Percentiles rank a stretch among this genome's conserved stretches.
These are phyloP conservation scores for Leersia perrieri DNA, from an alignment of 176 grass and related monocot species.

Conservation along the genomic window DNA sequence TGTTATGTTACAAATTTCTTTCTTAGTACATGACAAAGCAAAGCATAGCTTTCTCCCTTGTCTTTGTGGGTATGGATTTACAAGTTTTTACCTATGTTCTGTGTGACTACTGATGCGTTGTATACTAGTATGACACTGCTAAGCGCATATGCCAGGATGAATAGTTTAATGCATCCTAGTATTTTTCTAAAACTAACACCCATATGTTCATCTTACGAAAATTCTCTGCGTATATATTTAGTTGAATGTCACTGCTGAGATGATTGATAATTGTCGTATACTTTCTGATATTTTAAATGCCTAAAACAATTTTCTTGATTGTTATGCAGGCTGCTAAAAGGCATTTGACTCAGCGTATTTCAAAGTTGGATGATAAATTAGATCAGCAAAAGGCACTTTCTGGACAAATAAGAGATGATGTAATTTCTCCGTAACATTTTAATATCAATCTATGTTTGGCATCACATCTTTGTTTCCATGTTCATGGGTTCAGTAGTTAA, in stretches of 20 bases:
- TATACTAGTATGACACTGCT: background rate
- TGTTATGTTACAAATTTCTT: background rate
- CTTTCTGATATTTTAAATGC: background rate
- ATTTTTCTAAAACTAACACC: background rate
- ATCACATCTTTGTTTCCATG: constrained; percentile 15
- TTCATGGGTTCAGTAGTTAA: background rate
- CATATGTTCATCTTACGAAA: background rate
- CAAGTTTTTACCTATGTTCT: background rate
- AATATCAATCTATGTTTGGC: constrained; percentile 6
- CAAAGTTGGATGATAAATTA: constrained; percentile 94
- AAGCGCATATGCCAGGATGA: background rate
- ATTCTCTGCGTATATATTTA: background rate
- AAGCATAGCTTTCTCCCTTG: background rate
- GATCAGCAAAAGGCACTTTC: constrained; percentile 94
- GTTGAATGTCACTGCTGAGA: background rate
- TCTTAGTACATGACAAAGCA: background rate
- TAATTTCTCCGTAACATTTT: constrained; percentile 28
- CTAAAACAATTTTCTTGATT: constrained; percentile 29
- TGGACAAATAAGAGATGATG: constrained; percentile 89
- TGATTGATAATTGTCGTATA: constrained; percentile 6
- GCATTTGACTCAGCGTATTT: constrained; percentile 93
- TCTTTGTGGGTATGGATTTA: background rate
- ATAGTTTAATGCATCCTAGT: background rate
- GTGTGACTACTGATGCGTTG: background rate
- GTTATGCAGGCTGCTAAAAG: constrained; percentile 79